phyloP scores from a whole-genome alignment of 164 flowering plant species.

The Sedum album region DNA sequence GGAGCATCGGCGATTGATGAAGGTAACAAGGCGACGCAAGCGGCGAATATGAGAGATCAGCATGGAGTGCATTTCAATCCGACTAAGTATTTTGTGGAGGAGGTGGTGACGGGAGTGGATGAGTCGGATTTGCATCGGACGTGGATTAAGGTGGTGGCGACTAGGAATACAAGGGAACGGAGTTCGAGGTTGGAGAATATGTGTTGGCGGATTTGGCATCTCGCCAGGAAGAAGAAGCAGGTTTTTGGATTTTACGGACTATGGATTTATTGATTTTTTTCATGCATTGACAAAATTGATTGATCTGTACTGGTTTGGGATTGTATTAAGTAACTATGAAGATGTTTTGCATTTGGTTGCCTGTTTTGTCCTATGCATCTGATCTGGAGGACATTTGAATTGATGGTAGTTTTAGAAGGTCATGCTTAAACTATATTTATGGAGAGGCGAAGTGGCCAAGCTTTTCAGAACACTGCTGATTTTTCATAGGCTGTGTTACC shows the following conservation, averaged over 20 bases:
- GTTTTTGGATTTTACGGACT: conserved; percentile 13
- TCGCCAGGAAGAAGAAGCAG: conserved; percentile 79
- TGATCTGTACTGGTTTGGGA: too few relatives aligned
- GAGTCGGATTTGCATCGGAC: conserved; percentile 86
- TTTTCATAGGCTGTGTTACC: neutral
- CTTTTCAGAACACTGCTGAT: neutral
- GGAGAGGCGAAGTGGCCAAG: neutral
- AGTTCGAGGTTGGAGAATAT: conserved; percentile 87
- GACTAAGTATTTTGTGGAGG: conserved; percentile 81
- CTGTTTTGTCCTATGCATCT: too few relatives aligned
- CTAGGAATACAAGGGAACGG: conserved; percentile 77
- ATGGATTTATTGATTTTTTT: neutral
- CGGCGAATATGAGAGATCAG: conserved; percentile 29
- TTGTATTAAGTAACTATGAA: too few relatives aligned
- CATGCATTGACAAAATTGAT: too few relatives aligned
- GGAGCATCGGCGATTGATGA: conserved; percentile 49
- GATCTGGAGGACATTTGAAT: neutral
- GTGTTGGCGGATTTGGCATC: conserved; percentile 99
- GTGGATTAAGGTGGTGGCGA: conserved; percentile 97
- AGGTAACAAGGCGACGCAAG: conserved; percentile 8
- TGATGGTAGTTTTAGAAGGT: neutral
- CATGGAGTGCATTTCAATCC: conserved; percentile 78
- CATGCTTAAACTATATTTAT: neutral
- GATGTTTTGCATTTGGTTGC: too few relatives aligned
- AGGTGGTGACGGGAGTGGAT: conserved; percentile 83